Evolutionary conservation across 345 rosid species (phyloP).

Genomic region (Camelina neglecta): DNA sequence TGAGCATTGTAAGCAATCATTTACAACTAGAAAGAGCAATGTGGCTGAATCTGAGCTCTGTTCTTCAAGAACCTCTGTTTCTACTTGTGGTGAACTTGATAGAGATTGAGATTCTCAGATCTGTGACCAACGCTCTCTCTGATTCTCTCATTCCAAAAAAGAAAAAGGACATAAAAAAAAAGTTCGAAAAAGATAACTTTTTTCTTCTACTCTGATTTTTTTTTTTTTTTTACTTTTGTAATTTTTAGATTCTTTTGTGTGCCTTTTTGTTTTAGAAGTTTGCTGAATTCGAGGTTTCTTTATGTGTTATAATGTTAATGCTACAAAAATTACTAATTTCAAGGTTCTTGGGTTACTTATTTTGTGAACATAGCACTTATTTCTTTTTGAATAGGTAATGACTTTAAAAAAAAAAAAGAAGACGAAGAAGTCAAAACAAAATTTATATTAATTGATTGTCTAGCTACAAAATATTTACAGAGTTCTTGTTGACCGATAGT

Average conservation of each 20-base stretch:
- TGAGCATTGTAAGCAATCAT: constrained; percentile 81
- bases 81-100: constrained; percentile 47
- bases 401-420: not conserved
- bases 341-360: constrained; percentile 12
- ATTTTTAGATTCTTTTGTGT: constrained; percentile 33
- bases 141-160: constrained; percentile 31
- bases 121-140: constrained; percentile 3
- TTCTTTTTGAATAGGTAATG: not conserved
- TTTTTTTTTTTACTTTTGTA: constrained; percentile 3
- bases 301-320: constrained; percentile 31
- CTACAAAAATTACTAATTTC: constrained; percentile 30
- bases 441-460: not conserved
- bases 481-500: not conserved
- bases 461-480: not conserved
- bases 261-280: constrained; percentile 26
- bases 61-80: constrained; percentile 54
- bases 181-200: constrained; percentile 23
- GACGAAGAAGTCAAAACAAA: not conserved
- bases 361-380: not conserved
- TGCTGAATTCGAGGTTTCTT: constrained; percentile 33
- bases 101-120: constrained; percentile 44
- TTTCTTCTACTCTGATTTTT: constrained; percentile 23
- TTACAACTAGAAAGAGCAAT: constrained; percentile 50
- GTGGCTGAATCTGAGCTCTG: constrained; percentile 48
- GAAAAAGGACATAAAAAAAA: constrained; percentile 13